These are phyloP conservation scores for Pyrenophora seminiperda DNA, from an alignment of 2,329 filamentous ascomycete species.

Conservation along the genomic window DNA sequence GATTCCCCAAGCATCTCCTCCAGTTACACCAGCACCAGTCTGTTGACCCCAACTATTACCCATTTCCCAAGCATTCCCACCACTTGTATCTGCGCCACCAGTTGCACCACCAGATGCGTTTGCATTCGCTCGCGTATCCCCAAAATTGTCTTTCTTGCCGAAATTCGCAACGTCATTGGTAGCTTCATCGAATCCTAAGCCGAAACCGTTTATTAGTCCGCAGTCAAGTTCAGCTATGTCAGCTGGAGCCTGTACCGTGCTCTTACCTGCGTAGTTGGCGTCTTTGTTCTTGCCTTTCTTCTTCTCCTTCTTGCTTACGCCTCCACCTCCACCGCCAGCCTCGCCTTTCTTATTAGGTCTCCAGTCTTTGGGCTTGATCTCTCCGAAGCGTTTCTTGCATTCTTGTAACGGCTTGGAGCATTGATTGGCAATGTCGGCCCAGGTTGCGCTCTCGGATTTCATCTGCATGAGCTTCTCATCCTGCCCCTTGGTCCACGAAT, in stretches of 20 bases:
- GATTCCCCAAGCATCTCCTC: neutral
- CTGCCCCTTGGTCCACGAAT: constrained; percentile 46
- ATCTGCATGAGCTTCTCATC: constrained; percentile 49
- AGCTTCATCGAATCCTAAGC: neutral
- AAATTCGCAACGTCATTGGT: neutral
- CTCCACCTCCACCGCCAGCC: constrained; percentile 19
- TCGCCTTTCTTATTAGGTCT: constrained; percentile 17
- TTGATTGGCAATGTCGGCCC: constrained; percentile 39
- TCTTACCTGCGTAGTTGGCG: constrained; percentile 15
- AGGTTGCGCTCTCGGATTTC: constrained; percentile 39
- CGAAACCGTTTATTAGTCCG: neutral
- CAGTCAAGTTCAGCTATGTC: too few relatives aligned
- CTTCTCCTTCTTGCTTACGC: constrained; percentile 12
- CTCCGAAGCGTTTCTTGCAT: constrained; percentile 38
- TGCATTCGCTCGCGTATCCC: neutral
- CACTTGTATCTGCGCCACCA: neutral
- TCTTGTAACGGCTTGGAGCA: constrained; percentile 27
- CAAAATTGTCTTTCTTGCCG: neutral
- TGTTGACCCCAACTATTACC: too few relatives aligned
- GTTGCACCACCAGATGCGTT: neutral
- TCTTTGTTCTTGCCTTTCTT: constrained; percentile 24
- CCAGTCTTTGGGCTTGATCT: constrained; percentile 43
- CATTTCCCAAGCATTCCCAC: neutral
- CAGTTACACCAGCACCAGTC: neutral
- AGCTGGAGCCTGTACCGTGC: constrained; percentile 4